Conservation (phyloP, 495 filamentous ascomycete genomes). For the Monascus purpureus region DNA sequence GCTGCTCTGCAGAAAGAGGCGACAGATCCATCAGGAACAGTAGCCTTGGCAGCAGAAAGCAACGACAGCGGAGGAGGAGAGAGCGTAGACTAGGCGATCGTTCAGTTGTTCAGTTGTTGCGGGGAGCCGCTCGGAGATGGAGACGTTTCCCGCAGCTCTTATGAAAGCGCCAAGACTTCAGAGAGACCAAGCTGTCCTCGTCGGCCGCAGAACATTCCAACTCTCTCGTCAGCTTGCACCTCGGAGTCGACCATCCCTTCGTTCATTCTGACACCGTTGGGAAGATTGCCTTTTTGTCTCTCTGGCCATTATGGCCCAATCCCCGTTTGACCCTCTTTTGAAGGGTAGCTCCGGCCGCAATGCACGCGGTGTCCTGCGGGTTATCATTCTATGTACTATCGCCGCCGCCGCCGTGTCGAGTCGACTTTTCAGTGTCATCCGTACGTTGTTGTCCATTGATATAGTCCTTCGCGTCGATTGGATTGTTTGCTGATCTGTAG, state of each 20-base stretch:
- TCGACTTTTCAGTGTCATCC: slow-evolving; percentile 94
- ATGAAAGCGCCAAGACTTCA: slow-evolving; percentile 16
- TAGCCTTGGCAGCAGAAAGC: background rate
- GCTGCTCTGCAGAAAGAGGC: slow-evolving; percentile 20
- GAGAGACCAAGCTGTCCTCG: slow-evolving; percentile 33
- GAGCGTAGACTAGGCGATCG: slow-evolving; percentile 2
- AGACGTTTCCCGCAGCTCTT: slow-evolving; percentile 9
- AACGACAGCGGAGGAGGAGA: background rate
- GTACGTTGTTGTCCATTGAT: slow-evolving; percentile 37
- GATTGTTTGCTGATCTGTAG: slow-evolving; percentile 17
- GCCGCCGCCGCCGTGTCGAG: slow-evolving; percentile 86
- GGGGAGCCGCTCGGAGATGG: slow-evolving; percentile 25
- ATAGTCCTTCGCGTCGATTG: slow-evolving; percentile 5
- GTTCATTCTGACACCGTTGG: slow-evolving; percentile 18
- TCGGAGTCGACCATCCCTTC: slow-evolving; percentile 20
- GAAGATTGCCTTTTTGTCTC: slow-evolving; percentile 17
- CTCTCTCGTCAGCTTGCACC: slow-evolving; percentile 2
- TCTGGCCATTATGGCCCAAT: slow-evolving; percentile 39
- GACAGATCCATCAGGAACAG: slow-evolving; percentile 19
- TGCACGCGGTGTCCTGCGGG: slow-evolving; percentile 72
- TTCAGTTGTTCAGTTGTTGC: too few species aligned
- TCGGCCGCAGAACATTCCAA: background rate
- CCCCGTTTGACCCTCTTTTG: slow-evolving; percentile 42
- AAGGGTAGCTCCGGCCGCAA: slow-evolving; percentile 56
- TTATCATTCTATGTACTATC: slow-evolving; percentile 86